Base-by-base conservation (phyloP, 768 basidiomycete genomes). In the Rossbeevera mucosa region DNA sequence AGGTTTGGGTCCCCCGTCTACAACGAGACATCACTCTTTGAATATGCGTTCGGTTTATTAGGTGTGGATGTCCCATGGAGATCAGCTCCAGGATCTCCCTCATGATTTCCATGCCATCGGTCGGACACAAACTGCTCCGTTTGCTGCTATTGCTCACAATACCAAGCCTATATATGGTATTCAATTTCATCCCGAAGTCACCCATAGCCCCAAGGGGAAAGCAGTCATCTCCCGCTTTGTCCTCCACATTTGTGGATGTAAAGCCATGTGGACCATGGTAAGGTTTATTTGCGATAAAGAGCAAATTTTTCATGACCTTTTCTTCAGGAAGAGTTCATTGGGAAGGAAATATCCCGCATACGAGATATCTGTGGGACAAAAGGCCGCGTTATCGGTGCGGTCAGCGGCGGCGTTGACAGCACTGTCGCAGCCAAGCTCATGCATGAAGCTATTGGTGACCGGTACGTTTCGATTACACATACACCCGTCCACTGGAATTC, bases 31-130 rank as follows among this genome's bases (percentile, higher is more conserved):
- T 12, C 13, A 25, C 8, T 24, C 18, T 29, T 13, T 29, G 5
- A 30, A 8, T 9, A 4, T 4, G 7, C n/a, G 13, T 25, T 29
- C 5, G n/a, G 14, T 20, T 11, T n/a, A 44, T 25, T 56, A 98
- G 95, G 95, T 98, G 46, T 98, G 96, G 96, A 98, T 98, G 96
- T 97, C 95, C 16, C 96, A 99, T 66, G 94, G 94, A 11, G 96
- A 98, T 71, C 92, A 95, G 58, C 79, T 98, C 29, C 87, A 84
- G 24, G 80, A 77, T 45, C 80, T 88, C 2, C 96, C 95, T 14
- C 72, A 83, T 0, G 75, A 86, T 61, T 99, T 96, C 72, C 85
- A 90, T 63, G 80, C 88, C 59, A 91, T 98, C 59, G 95, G 93
- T 7, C 78, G 80, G 44, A 99, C 96, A 0, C 71, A 79, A 16